These are phyloP conservation scores for Cucurbita ficifolia DNA, from an alignment of 306 rosid genomes.

Conservation along the genomic window DNA sequence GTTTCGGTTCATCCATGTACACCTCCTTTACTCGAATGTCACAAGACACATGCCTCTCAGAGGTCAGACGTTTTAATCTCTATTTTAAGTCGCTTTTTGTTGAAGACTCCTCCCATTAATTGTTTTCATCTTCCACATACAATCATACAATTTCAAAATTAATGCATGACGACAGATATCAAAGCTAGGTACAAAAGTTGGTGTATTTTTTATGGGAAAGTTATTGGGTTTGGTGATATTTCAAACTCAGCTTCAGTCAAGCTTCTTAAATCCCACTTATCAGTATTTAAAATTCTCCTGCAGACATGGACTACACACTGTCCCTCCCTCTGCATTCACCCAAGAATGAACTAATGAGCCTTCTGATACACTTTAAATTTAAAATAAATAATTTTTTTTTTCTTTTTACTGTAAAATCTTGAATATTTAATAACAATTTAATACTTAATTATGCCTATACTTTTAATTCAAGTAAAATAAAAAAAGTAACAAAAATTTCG, in stretches of 20 bases:
- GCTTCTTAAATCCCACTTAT: not conserved
- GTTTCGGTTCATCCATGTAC: too few relatives aligned
- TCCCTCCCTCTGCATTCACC: not conserved
- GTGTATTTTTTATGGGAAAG: not conserved
- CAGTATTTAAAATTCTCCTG: not conserved
- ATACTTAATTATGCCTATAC: too few relatives aligned
- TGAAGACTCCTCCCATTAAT: too few relatives aligned
- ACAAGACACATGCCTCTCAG: too few relatives aligned
- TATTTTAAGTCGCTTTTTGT: too few relatives aligned
- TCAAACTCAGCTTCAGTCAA: not conserved
- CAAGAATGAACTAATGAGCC: not conserved
- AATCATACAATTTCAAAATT: not conserved
- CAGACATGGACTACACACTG: not conserved
- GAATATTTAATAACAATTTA: too few relatives aligned
- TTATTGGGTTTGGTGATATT: not conserved
- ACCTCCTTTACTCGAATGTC: too few relatives aligned
- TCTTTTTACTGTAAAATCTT: too few relatives aligned
- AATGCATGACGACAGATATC: not conserved
- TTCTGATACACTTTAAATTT: not conserved
- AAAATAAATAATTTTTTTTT: too few relatives aligned
- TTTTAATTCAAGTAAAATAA: too few relatives aligned
- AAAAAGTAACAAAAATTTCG: too few relatives aligned
- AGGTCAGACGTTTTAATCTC: too few relatives aligned
- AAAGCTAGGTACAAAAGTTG: not conserved
- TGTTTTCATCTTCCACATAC: not conserved